Evolutionary conservation across 2,329 filamentous ascomycete genomes (phyloP).

Genomic region (Ceratocystis huliohia): DNA sequence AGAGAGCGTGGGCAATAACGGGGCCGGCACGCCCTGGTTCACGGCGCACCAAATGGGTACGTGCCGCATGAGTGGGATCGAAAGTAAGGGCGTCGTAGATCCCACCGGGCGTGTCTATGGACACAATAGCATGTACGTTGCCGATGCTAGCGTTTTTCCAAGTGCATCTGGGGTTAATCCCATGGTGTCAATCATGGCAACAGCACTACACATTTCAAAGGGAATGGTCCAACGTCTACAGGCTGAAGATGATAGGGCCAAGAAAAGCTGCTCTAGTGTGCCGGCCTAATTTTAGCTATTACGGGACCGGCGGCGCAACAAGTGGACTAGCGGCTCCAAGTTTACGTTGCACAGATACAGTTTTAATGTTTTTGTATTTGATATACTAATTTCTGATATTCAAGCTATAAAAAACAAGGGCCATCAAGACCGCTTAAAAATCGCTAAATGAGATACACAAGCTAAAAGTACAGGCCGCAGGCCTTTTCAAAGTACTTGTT

Average conservation of each 20-base stretch:
- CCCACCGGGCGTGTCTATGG: constrained; percentile 51
- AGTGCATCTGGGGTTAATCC: constrained; percentile 69
- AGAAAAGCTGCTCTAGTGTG: not conserved
- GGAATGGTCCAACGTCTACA: constrained; percentile 31
- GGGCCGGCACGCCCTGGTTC: constrained; percentile 42
- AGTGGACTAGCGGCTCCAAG: not conserved
- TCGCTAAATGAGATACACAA: not conserved
- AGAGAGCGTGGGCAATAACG: constrained; percentile 36
- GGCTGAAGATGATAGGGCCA: not conserved
- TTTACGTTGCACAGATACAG: not conserved
- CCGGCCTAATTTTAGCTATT: not conserved
- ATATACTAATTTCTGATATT: constrained; percentile 2
- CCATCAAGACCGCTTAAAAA: not conserved
- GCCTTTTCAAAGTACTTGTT: not conserved
- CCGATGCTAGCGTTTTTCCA: constrained; percentile 64
- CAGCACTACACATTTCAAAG: constrained; percentile 52
- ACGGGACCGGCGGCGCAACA: not conserved
- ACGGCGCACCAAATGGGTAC: constrained; percentile 77
- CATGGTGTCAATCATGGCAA: constrained; percentile 66
- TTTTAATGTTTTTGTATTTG: not conserved
- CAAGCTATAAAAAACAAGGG: constrained; percentile 6
- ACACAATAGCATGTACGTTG: constrained; percentile 51
- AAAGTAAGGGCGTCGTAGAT: constrained; percentile 45
- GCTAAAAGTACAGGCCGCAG: not conserved
- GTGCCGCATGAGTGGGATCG: constrained; percentile 53